These are phyloP conservation scores for Tylopilus rubrobrunneus DNA, from an alignment of 768 basidiomycete genomes.

Conservation along the genomic window DNA sequence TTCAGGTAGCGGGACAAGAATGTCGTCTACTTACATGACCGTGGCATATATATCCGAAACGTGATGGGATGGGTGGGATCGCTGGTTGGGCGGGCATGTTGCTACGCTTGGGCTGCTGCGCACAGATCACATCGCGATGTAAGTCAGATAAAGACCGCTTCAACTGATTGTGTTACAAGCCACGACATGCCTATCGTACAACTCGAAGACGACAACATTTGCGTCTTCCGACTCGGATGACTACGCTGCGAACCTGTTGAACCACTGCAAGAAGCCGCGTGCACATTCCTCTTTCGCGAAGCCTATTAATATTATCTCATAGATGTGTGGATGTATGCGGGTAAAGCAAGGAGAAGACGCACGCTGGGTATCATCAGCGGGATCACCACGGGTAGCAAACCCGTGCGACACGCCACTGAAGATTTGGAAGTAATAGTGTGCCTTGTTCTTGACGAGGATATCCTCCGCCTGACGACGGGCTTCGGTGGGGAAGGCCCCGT, in stretches of 20 bases:
- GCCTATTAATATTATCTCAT: constrained; percentile 30
- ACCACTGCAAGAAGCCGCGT: constrained; percentile 48
- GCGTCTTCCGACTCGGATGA: not conserved
- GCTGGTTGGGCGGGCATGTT: not conserved
- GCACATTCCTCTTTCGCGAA: constrained; percentile 63
- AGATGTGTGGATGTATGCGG: not conserved
- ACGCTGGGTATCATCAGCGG: constrained; percentile 24
- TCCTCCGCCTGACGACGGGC: constrained; percentile 55
- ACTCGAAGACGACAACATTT: not conserved
- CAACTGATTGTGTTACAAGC: not conserved
- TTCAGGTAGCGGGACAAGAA: too few relatives aligned
- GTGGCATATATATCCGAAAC: not conserved
- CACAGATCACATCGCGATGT: not conserved
- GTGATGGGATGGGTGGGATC: too few relatives aligned
- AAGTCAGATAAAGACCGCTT: not conserved
- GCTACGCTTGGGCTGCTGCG: not conserved
- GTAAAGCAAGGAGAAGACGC: not conserved
- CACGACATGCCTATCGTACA: constrained; percentile 10
- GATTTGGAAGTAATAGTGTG: constrained; percentile 53
- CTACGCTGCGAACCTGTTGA: constrained; percentile 39
- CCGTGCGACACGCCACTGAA: constrained; percentile 46
- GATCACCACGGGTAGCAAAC: constrained; percentile 33
- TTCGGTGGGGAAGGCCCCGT: constrained; percentile 49
- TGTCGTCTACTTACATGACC: too few relatives aligned
- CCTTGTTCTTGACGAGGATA: constrained; percentile 47